Percentiles rank a stretch among this genome's conserved stretches.
Evolutionary conservation across 2,329 filamentous ascomycete genomes (phyloP).

Genomic region (Trichoderma sp.): DNA sequence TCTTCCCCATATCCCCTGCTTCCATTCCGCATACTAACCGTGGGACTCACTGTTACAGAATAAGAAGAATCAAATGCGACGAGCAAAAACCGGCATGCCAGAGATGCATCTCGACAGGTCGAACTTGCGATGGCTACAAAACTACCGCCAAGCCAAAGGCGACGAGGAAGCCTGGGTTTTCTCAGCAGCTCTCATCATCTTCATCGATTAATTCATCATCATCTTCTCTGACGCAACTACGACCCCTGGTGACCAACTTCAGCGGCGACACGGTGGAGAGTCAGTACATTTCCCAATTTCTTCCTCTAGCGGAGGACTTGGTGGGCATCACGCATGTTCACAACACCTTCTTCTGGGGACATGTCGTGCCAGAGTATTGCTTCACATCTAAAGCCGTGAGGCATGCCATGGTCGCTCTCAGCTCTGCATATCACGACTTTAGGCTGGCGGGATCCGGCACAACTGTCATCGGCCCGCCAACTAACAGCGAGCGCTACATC

Average conservation of each 20-base stretch:
- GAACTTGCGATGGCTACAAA: constrained; percentile 39
- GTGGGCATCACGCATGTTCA: constrained; percentile 31
- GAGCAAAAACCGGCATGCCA: constrained; percentile 36
- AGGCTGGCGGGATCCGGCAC: constrained; percentile 19
- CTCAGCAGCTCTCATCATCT: constrained; percentile 16
- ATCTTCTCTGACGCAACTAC: constrained; percentile 22
- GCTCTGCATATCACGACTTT: constrained; percentile 32
- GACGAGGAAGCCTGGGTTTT: constrained; percentile 3
- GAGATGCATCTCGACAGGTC: constrained; percentile 35
- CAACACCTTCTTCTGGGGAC: constrained; percentile 32
- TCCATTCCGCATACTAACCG: not conserved
- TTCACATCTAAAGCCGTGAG: constrained; percentile 32
- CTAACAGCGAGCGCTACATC: constrained; percentile 36
- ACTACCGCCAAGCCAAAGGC: constrained; percentile 15
- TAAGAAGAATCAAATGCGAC: constrained; percentile 38
- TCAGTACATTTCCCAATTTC: constrained; percentile 37
- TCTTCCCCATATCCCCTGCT: not conserved
- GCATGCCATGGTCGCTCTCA: constrained; percentile 37
- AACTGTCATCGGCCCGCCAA: constrained; percentile 24
- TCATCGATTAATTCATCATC: constrained; percentile 4
- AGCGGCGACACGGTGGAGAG: constrained; percentile 36
- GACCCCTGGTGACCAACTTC: constrained; percentile 37
- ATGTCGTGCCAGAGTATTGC: constrained; percentile 32
- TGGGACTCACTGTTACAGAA: constrained; percentile 24
- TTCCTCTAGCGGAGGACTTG: constrained; percentile 31